Conservation (phyloP, 371 early-diverging fungal genomes). For the Mucor racemosus region DNA sequence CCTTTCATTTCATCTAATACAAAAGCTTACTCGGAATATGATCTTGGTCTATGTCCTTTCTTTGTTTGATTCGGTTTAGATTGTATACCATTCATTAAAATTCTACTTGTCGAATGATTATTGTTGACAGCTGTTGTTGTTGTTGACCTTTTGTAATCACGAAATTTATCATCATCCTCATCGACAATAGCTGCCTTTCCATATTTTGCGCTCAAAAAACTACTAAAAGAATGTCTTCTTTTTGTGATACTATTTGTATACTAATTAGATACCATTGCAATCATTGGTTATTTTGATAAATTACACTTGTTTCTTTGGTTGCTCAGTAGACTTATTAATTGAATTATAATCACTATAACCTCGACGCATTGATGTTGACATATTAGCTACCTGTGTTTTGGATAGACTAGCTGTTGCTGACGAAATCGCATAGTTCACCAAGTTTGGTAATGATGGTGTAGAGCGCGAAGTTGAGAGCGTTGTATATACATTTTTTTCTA, state of each 20-base stretch:
- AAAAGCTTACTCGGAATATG: conserved; percentile 51
- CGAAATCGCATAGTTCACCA: conserved; percentile 32
- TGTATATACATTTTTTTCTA: background rate
- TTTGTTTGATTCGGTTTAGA: conserved; percentile 10
- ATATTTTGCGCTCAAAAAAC: conserved; percentile 42
- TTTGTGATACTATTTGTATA: conserved; percentile 18
- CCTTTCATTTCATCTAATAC: background rate
- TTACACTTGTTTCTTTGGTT: conserved; percentile 24
- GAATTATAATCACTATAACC: conserved; percentile 22
- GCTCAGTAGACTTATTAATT: background rate
- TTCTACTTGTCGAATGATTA: conserved; percentile 1
- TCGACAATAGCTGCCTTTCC: conserved; percentile 18
- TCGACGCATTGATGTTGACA: conserved; percentile 27
- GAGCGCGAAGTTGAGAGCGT: conserved; percentile 42
- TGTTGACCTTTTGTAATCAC: background rate
- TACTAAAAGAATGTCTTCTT: conserved; percentile 54
- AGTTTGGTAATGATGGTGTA: conserved; percentile 43
- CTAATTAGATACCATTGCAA: background rate
- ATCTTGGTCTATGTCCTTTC: conserved; percentile 49
- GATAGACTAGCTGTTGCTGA: conserved; percentile 26
- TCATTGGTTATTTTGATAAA: background rate
- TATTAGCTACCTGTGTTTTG: conserved; percentile 12
- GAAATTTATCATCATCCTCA: conserved; percentile 7
- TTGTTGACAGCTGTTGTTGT: background rate
- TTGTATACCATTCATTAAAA: background rate